Percentiles rank a stretch among this genome's conserved stretches.
These are phyloP conservation scores for Trichophyton verrucosum DNA, from an alignment of 2,329 filamentous ascomycete species.

Conservation along the genomic window DNA sequence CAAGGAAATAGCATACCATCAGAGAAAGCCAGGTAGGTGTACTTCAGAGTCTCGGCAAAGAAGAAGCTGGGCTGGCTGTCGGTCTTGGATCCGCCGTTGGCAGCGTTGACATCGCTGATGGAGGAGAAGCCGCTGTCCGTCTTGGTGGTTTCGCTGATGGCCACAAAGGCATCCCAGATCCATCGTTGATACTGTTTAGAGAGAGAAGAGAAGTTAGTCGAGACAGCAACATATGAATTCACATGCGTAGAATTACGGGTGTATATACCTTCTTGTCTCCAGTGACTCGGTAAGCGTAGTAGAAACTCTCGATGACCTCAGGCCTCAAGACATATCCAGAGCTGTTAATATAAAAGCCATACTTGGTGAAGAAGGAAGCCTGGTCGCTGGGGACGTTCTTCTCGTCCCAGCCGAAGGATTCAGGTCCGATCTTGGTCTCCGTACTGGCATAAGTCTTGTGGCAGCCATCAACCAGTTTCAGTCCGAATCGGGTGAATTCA, in stretches of 20 bases:
- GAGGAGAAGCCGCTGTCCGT: slow-evolving; percentile 55
- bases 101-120: slow-evolving; percentile 52
- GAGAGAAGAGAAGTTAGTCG: neutral
- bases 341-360: slow-evolving; percentile 60
- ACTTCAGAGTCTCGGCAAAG: slow-evolving; percentile 81
- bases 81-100: slow-evolving; percentile 46
- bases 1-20: neutral
- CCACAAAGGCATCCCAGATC: slow-evolving; percentile 66
- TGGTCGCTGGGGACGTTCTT: slow-evolving; percentile 38
- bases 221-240: neutral
- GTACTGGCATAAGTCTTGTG: slow-evolving; percentile 60
- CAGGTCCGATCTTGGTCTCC: slow-evolving; percentile 63
- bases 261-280: slow-evolving; percentile 45
- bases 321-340: slow-evolving; percentile 57
- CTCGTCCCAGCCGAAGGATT: slow-evolving; percentile 52
- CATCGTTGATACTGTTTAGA: slow-evolving; percentile 56
- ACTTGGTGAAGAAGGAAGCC: slow-evolving; percentile 48
- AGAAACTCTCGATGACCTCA: slow-evolving; percentile 72
- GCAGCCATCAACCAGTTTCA: slow-evolving; percentile 59
- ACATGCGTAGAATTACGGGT: neutral
- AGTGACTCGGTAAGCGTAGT: slow-evolving; percentile 76
- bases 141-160: slow-evolving; percentile 52
- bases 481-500: slow-evolving; percentile 61
- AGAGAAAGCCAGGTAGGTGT: slow-evolving; percentile 59
- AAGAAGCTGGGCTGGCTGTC: slow-evolving; percentile 80